A percentile compares a stretch with the other conserved stretches of the same genome.
Evolutionary conservation across 345 rosid genomes (phyloP).

Genomic region (Acer yangbiense): DNA sequence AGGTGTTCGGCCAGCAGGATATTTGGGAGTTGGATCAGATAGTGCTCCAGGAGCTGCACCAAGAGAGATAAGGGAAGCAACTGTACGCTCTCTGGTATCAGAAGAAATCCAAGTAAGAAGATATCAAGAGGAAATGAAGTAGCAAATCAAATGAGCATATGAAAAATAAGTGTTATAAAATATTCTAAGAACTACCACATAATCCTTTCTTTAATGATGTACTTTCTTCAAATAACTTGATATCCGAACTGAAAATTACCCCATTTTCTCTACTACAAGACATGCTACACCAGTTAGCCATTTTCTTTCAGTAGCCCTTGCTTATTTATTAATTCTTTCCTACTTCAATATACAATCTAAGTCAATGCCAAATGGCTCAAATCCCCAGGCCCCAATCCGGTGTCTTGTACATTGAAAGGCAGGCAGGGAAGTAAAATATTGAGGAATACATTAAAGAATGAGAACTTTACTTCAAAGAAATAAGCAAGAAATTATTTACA

Average conservation of each 20-base stretch:
- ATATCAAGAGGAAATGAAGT: conserved; percentile 1
- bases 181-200: background rate
- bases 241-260: background rate
- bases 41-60: conserved; percentile 82
- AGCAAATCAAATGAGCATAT: background rate
- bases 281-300: background rate
- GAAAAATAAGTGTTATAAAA: background rate
- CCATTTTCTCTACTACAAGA: background rate
- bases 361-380: background rate
- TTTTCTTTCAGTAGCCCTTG: background rate
- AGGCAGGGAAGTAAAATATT: conserved; percentile 4
- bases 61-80: conserved; percentile 75
- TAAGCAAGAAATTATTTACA: conserved; percentile 2
- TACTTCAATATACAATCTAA: background rate
- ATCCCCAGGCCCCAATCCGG: background rate
- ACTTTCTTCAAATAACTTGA: background rate
- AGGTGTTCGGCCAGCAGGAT: conserved; percentile 71
- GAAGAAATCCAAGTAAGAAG: conserved; percentile 20
- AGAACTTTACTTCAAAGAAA: background rate
- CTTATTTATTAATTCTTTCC: background rate
- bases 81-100: conserved; percentile 66
- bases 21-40: conserved; percentile 75
- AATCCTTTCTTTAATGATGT: conserved; percentile 3
- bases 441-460: background rate
- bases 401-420: background rate